Evolutionary conservation across 805 yeast genomes (phyloP).

Genomic region (Tetrapisispora fleetii): DNA sequence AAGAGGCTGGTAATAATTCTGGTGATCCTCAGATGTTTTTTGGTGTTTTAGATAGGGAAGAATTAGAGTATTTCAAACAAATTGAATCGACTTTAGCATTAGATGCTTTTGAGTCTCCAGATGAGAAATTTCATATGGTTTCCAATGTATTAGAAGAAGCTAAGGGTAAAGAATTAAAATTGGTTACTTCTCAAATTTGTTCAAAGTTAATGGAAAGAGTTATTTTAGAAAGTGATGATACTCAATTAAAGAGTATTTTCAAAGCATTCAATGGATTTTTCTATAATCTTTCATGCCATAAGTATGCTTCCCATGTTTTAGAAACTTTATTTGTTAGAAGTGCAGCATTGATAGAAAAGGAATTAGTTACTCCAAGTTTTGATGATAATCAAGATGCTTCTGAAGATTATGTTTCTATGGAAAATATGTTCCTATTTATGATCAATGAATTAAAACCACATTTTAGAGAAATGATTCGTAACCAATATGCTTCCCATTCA

Average conservation of each 20-base stretch:
- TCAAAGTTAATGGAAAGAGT: conserved; percentile 87
- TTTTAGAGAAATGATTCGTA: conserved; percentile 48
- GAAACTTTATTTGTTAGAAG: conserved; percentile 73
- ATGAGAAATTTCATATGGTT: conserved; percentile 66
- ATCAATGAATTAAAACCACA: conserved; percentile 57
- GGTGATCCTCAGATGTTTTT: conserved; percentile 44
- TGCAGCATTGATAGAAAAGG: conserved; percentile 69
- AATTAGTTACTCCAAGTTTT: conserved; percentile 41
- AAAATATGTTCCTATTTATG: conserved; percentile 53
- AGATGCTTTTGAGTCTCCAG: conserved; percentile 63
- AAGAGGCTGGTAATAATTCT: neutral
- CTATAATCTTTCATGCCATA: conserved; percentile 69
- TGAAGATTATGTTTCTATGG: conserved; percentile 45
- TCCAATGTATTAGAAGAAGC: conserved; percentile 76
- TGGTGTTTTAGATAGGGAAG: conserved; percentile 78
- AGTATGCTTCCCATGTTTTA: conserved; percentile 87
- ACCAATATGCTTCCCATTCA: conserved; percentile 85
- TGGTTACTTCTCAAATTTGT: conserved; percentile 90
- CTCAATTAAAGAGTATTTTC: conserved; percentile 56
- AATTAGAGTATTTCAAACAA: conserved; percentile 83
- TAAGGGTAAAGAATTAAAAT: conserved; percentile 78
- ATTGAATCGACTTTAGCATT: conserved; percentile 81
- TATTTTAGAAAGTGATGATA: conserved; percentile 53
- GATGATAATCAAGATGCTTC: conserved; percentile 26
- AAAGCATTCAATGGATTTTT: conserved; percentile 65